phyloP scores from a whole-genome alignment of 2,329 filamentous ascomycete species.

The Didymella segeticola region DNA sequence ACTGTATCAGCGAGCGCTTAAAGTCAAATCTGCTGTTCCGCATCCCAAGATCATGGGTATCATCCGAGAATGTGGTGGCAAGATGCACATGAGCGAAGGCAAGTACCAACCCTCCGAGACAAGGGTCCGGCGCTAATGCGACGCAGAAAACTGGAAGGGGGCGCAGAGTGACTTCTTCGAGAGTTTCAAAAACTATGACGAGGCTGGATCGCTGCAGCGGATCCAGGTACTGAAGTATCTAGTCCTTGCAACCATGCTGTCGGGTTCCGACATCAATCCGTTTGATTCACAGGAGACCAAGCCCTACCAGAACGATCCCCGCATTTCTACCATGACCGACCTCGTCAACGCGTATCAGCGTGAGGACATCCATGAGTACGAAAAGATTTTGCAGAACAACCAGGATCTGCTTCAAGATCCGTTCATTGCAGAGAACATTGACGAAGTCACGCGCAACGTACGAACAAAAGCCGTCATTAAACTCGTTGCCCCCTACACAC shows the following conservation, averaged over 20 bases:
- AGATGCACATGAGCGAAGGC: constrained; percentile 99
- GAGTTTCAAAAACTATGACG: constrained; percentile 98
- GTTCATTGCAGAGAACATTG: constrained; percentile 98
- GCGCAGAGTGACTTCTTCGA: constrained; percentile 98
- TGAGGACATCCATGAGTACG: constrained; percentile 91
- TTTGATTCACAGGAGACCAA: constrained; percentile 99
- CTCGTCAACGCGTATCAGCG: constrained; percentile 95
- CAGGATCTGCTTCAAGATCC: constrained; percentile 87
- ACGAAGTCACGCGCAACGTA: constrained; percentile 98
- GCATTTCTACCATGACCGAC: constrained; percentile 96
- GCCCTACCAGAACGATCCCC: constrained; percentile 93
- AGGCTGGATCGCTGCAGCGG: constrained; percentile 92
- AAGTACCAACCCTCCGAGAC: constrained; percentile 28
- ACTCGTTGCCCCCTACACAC: constrained; percentile 91
- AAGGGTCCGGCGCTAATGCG: constrained; percentile 30
- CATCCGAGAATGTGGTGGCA: constrained; percentile 96
- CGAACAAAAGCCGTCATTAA: constrained; percentile 94
- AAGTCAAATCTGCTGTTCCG: constrained; percentile 93
- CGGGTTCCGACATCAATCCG: constrained; percentile 97
- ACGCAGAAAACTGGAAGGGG: constrained; percentile 90
- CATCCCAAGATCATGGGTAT: constrained; percentile 99
- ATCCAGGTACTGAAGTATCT: constrained; percentile 98
- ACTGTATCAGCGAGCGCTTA: constrained; percentile 88
- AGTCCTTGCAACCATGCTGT: constrained; percentile 95
- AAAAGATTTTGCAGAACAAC: constrained; percentile 84